A percentile compares a stretch with the other conserved stretches of the same genome.
Evolutionary conservation across 108 stramenopile species (phyloP).

Genomic region (Epipyxis sp.): DNA sequence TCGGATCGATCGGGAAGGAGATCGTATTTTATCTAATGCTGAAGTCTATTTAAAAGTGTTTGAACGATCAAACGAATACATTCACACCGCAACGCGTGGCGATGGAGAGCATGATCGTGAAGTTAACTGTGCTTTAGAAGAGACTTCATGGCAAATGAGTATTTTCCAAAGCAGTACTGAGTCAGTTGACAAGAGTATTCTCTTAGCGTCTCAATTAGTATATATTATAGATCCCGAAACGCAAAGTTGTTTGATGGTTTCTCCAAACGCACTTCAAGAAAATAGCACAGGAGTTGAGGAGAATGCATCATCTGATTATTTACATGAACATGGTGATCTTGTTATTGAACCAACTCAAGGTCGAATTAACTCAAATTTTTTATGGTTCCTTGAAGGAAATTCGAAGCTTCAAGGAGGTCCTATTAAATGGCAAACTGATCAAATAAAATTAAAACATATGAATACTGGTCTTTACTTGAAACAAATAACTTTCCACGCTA

Average conservation of each 20-base stretch:
- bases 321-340: constrained; percentile 2
- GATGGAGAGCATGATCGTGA: constrained; percentile 9
- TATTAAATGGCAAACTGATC: constrained; percentile 26
- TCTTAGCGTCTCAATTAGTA: constrained; percentile 19
- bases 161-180: constrained; percentile 26
- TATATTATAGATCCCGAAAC: constrained; percentile 28
- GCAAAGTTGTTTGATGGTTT: not conserved
- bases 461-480: constrained; percentile 31
- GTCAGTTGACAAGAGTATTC: not conserved
- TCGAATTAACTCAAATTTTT: constrained; percentile 1
- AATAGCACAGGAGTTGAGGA: not conserved
- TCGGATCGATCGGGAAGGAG: constrained; percentile 47
- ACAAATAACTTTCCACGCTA: too few relatives aligned
- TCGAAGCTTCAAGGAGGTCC: not conserved
- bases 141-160: constrained; percentile 33
- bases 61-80: constrained; percentile 29
- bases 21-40: constrained; percentile 25
- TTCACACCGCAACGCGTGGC: constrained; percentile 8
- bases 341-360: not conserved
- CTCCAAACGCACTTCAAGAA: not conserved
- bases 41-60: constrained; percentile 37
- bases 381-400: constrained; percentile 34
- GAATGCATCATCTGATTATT: too few relatives aligned
- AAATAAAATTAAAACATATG: constrained; percentile 31
- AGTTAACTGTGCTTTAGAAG: constrained; percentile 45